phyloP scores from a whole-genome alignment of 495 filamentous ascomycete genomes.

The Massariosphaeria phaeospora region DNA sequence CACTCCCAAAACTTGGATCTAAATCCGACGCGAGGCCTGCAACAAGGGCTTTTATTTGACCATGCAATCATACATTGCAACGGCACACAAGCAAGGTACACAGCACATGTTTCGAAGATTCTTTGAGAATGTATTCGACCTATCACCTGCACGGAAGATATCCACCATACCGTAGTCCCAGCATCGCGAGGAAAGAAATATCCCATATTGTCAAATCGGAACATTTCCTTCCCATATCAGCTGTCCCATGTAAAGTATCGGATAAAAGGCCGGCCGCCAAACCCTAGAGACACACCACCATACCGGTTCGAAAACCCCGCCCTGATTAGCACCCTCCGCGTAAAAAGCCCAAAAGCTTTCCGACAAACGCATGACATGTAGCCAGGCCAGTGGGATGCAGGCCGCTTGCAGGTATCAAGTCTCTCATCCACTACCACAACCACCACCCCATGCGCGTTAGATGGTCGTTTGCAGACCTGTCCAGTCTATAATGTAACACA shows the following conservation, averaged over 20 bases:
- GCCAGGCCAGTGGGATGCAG: background rate
- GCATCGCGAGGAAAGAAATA: too few species aligned
- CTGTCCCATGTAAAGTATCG: too few species aligned
- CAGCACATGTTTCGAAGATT: too few species aligned
- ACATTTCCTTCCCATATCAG: background rate
- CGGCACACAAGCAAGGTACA: too few species aligned
- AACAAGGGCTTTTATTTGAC: too few species aligned
- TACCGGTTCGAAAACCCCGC: background rate
- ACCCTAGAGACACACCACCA: background rate
- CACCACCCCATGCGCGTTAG: background rate
- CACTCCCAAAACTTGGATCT: too few species aligned
- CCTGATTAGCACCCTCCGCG: constrained; percentile 1
- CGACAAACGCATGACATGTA: background rate
- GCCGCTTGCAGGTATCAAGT: constrained; percentile 5
- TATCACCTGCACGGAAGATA: background rate
- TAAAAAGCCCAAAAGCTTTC: background rate
- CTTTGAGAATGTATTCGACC: background rate
- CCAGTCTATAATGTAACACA: constrained; percentile 1
- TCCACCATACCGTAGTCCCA: background rate
- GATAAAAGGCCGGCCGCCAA: too few species aligned
- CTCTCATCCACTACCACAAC: background rate
- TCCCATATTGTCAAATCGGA: too few species aligned
- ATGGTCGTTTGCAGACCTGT: constrained; percentile 6
- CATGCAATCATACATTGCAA: too few species aligned
- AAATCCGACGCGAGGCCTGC: too few species aligned